A percentile compares a stretch with the other conserved stretches of the same genome.
Conservation (phyloP, 805 yeast species). For the Pichia scutulata region DNA sequence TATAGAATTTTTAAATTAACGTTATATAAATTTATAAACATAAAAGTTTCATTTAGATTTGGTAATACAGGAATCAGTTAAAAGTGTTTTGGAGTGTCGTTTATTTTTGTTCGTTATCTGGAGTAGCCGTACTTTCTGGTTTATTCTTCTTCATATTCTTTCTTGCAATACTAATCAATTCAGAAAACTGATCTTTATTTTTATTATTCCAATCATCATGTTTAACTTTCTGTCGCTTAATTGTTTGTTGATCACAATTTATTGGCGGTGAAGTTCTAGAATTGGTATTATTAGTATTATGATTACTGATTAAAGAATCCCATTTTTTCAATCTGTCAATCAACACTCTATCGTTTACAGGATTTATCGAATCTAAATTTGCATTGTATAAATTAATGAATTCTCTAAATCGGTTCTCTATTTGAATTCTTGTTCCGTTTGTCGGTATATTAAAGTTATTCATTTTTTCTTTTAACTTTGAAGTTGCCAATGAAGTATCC, state of each 20-base stretch:
- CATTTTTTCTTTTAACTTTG: constrained; percentile 56
- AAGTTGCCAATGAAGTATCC: constrained; percentile 51
- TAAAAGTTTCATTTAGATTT: not conserved
- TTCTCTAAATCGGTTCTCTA: constrained; percentile 69
- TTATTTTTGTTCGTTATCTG: not conserved
- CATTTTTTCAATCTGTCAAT: constrained; percentile 53
- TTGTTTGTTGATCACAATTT: constrained; percentile 23
- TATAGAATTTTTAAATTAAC: not conserved
- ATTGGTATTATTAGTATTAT: not conserved
- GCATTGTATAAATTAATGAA: constrained; percentile 75
- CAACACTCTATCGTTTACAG: constrained; percentile 49
- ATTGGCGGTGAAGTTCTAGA: constrained; percentile 1
- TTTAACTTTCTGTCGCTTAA: constrained; percentile 25
- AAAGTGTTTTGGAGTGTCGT: not conserved
- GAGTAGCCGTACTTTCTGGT: not conserved
- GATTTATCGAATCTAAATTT: constrained; percentile 64
- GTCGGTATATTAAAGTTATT: constrained; percentile 47
- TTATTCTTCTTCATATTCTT: constrained; percentile 1
- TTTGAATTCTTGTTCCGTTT: constrained; percentile 51
- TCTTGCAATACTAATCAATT: constrained; percentile 22
- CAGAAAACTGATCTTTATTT: constrained; percentile 19
- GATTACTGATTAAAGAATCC: constrained; percentile 38
- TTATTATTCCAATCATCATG: constrained; percentile 18
- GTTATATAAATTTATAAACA: not conserved
- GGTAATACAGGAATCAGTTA: not conserved